Conservation (phyloP, 2,329 filamentous ascomycete genomes). For the Plenodomus biglobosus region DNA sequence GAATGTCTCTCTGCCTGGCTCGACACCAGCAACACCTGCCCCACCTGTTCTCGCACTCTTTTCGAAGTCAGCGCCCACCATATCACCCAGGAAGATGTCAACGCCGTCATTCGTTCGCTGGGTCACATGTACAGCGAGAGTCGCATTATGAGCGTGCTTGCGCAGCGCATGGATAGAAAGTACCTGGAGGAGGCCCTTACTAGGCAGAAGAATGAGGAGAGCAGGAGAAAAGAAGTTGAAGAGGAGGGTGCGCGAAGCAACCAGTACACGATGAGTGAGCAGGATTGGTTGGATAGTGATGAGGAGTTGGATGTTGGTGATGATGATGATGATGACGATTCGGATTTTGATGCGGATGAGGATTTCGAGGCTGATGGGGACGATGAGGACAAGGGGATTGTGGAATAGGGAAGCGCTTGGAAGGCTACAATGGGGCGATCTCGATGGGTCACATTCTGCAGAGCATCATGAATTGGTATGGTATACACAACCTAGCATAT, state of each 20-base stretch:
- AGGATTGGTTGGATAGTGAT: conserved; percentile 10
- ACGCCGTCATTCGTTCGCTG: conserved; percentile 1
- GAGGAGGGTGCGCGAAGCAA: conserved; percentile 4
- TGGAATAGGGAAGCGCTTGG: background rate
- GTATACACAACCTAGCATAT: no score
- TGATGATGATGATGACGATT: conserved; percentile 4
- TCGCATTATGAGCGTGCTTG: conserved; percentile 5
- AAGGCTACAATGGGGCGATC: no score
- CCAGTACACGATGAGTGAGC: background rate
- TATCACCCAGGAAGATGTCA: conserved; percentile 13
- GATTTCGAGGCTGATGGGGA: background rate
- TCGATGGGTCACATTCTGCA: no score
- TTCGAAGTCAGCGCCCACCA: conserved; percentile 9
- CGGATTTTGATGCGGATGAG: no score
- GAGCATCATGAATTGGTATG: no score
- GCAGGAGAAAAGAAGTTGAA: conserved; percentile 7
- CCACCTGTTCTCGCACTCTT: conserved; percentile 19
- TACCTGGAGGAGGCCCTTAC: conserved; percentile 3
- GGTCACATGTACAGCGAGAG: conserved; percentile 1
- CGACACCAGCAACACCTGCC: conserved; percentile 19
- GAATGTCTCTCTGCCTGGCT: conserved; percentile 24
- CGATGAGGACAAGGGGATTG: background rate
- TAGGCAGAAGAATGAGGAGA: conserved; percentile 1
- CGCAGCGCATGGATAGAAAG: conserved; percentile 4
- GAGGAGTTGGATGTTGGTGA: conserved; percentile 12